These are phyloP conservation scores for Vanrija sp. DNA, from an alignment of 1,284 basidiomycete species.

Conservation along the genomic window DNA sequence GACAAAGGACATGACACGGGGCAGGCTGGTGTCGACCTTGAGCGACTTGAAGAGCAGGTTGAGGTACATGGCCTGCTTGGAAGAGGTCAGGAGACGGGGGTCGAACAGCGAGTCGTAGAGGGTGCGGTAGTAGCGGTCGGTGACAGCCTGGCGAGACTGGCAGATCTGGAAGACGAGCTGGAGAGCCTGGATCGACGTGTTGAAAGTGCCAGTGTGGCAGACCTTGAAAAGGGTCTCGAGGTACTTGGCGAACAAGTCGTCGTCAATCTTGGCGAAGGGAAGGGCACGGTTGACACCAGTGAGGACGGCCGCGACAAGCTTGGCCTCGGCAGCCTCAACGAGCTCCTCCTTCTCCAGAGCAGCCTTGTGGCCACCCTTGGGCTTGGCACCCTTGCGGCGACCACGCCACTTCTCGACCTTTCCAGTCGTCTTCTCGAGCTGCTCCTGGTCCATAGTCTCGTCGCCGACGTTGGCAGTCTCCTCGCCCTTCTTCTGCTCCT, in stretches of 20 bases:
- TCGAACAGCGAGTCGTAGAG: slow-evolving; percentile 88
- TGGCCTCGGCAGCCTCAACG: slow-evolving; percentile 75
- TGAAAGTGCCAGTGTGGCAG: slow-evolving; percentile 85
- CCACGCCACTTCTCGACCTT: slow-evolving; percentile 50
- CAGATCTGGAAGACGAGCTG: slow-evolving; percentile 84
- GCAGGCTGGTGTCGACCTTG: slow-evolving; percentile 65
- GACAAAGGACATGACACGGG: slow-evolving; percentile 74
- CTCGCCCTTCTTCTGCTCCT: slow-evolving; percentile 45
- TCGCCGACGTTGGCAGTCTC: slow-evolving; percentile 44
- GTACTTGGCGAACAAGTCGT: slow-evolving; percentile 74
- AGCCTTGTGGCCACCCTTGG: slow-evolving; percentile 41
- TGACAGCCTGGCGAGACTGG: slow-evolving; percentile 54
- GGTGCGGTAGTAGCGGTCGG: slow-evolving; percentile 84
- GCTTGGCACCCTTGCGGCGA: slow-evolving; percentile 44
- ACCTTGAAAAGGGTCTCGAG: slow-evolving; percentile 93
- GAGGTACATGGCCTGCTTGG: slow-evolving; percentile 96
- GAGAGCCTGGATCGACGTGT: slow-evolving; percentile 90
- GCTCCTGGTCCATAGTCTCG: slow-evolving; percentile 38
- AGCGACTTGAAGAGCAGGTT: slow-evolving; percentile 92
- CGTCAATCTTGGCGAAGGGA: slow-evolving; percentile 75
- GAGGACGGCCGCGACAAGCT: slow-evolving; percentile 83
- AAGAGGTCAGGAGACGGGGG: slow-evolving; percentile 70
- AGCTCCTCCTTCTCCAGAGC: slow-evolving; percentile 51
- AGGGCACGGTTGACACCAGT: slow-evolving; percentile 94
- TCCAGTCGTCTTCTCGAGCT: slow-evolving; percentile 45